Evolutionary conservation across 495 filamentous ascomycete species (phyloP).

Genomic region (Sabuloglossum arenarium): DNA sequence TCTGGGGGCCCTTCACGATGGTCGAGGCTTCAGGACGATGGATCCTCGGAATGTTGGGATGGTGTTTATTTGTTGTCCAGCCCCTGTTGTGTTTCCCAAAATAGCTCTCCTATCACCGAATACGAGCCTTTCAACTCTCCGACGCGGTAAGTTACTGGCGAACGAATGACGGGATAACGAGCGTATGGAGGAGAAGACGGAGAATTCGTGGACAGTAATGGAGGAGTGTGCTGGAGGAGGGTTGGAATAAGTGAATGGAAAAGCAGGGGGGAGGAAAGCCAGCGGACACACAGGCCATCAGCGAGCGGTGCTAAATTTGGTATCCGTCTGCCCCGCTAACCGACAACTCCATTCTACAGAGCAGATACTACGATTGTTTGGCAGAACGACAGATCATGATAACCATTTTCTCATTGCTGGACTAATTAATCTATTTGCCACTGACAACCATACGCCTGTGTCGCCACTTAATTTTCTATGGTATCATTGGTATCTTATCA

Average conservation of each 20-base stretch:
- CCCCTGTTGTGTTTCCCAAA: background rate
- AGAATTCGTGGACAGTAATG: background rate
- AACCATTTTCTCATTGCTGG: no score
- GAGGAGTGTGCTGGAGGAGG: background rate
- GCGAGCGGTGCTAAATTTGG: background rate
- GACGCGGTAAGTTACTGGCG: background rate
- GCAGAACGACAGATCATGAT: no score
- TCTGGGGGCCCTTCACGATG: background rate
- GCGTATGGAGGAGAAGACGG: background rate
- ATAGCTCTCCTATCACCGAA: background rate
- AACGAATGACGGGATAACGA: slow-evolving; percentile 1
- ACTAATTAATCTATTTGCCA: no score
- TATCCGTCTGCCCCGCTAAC: background rate
- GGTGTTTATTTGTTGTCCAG: background rate
- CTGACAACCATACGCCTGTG: no score
- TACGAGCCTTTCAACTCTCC: background rate
- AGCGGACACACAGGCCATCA: background rate
- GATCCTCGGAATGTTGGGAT: background rate
- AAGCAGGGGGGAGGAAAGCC: background rate
- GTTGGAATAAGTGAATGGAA: background rate
- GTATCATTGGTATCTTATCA: no score
- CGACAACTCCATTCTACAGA: no score
- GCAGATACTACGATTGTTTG: no score
- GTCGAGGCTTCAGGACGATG: background rate
- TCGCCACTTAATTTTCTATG: no score